Evolutionary conservation across 306 rosid genomes (phyloP).

Genomic region (Rosa lucieae): DNA sequence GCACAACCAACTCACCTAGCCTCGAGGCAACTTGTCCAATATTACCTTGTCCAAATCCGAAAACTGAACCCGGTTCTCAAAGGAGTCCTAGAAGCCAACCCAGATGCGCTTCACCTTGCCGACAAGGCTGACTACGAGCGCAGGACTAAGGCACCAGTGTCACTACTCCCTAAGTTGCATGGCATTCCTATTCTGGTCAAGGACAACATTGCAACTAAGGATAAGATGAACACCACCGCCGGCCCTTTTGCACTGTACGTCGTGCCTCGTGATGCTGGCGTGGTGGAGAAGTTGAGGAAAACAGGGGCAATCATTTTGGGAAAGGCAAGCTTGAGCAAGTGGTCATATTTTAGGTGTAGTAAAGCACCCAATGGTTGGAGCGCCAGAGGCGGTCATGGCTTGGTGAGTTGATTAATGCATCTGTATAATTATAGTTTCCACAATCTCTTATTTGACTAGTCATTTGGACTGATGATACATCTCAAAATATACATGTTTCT

Average conservation of each 20-base stretch:
- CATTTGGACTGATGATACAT: background rate
- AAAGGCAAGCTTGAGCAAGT: conserved; percentile 51
- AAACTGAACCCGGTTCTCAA: conserved; percentile 50
- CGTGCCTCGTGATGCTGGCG: conserved; percentile 61
- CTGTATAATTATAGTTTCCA: background rate
- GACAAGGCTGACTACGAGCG: conserved; percentile 58
- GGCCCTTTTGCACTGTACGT: conserved; percentile 63
- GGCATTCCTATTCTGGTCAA: conserved; percentile 66
- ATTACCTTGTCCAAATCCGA: conserved; percentile 41
- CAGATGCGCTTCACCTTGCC: conserved; percentile 60
- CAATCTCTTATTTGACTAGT: background rate
- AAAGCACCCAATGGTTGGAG: conserved; percentile 45
- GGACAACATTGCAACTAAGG: conserved; percentile 59
- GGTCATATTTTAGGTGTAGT: conserved; percentile 44
- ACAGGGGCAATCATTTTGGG: conserved; percentile 65
- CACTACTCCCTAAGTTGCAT: conserved; percentile 33
- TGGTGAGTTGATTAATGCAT: conserved; percentile 34
- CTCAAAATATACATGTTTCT: background rate
- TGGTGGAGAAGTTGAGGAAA: conserved; percentile 46
- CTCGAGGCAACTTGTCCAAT: conserved; percentile 46
- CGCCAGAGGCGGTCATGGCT: conserved; percentile 52
- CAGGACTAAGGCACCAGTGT: background rate
- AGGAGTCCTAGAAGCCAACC: conserved; percentile 66
- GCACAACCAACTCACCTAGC: conserved; percentile 31
- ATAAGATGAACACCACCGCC: conserved; percentile 52